Base-by-base conservation (phyloP, 768 basidiomycete genomes). In the Paxillus ammoniavirescens region DNA sequence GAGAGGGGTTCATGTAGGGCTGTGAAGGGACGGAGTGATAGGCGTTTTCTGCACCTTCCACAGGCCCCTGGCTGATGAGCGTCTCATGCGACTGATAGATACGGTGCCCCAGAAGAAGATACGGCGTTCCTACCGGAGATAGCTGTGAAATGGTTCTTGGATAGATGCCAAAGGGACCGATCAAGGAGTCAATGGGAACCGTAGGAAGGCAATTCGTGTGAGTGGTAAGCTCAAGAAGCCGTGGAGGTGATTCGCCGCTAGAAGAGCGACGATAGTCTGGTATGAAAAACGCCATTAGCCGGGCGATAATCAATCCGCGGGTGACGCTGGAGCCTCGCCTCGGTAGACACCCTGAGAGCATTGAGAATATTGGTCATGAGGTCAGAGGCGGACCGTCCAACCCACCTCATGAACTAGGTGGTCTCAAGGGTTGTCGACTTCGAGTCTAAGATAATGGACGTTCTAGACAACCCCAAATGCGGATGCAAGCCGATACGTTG, bases 161-260 rank as follows among this genome's bases (percentile, higher is more conserved):
- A 7, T 41, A 14, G 13, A 30, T 26, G 38, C 8, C 48, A 38
- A 17, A 31, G 38, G 21, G 38, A 41, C 28, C 9, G 26, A 36
- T 40, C 23, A 49, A 12, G 23, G 23, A 45, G 26, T 14, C 23
- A 21, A 21, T 21, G 21, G 1, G 21, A 21, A 21, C 21, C 21
- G 21, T 21, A 21, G 21, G 21, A 21, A 21, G 21, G 43, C 15
- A 26, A 45, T 5, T 8, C 26, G 43, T 45, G 26, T 31, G 46
- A 38, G 30, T 33, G 37, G 10, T 30, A 21, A 30, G 30, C 47
- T 52, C 41, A 55, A 59, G 38, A 59, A 43, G 54, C 33, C 7
- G 18, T 44, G 12, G 28, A 23, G 13, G 33, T 7, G 12, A 28
- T 54, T 53, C 56, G 57, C 49, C 23, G 38, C 42, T 35, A 23